A percentile compares a stretch with the other conserved stretches of the same genome.
Conservation (phyloP, 768 basidiomycete genomes). For the Suillus fuscotomentosus region DNA sequence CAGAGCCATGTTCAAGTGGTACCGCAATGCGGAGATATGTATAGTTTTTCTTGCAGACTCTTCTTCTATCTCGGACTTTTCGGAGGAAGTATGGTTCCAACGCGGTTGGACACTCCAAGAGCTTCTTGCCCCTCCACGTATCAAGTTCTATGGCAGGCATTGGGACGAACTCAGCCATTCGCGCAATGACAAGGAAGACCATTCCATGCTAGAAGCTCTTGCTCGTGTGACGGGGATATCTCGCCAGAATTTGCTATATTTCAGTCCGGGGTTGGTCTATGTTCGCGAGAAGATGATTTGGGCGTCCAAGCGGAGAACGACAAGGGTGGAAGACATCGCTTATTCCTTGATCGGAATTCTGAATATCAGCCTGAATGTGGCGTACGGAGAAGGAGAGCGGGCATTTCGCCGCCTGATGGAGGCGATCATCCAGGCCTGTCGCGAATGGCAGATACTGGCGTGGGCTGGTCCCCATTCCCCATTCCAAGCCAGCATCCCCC, state of each 20-base stretch:
- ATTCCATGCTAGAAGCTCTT: conserved; percentile 11
- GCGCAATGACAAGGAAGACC: conserved; percentile 21
- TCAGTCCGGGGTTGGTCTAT: conserved; percentile 18
- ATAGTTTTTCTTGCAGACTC: conserved; percentile 16
- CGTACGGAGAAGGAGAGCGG: conserved; percentile 24
- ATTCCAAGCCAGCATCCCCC: conserved; percentile 17
- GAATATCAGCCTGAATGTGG: conserved; percentile 20
- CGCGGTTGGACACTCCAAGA: conserved; percentile 17
- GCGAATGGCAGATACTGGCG: conserved; percentile 20
- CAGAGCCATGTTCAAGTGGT: conserved; percentile 25
- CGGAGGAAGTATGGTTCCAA: conserved; percentile 22
- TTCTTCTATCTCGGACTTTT: conserved; percentile 6
- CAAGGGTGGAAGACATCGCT: conserved; percentile 24
- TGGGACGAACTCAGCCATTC: conserved; percentile 14
- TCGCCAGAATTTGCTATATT: conserved; percentile 13
- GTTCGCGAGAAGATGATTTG: conserved; percentile 23
- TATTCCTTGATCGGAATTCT: conserved; percentile 27
- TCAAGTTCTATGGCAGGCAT: conserved; percentile 19
- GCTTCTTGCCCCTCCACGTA: conserved; percentile 17
- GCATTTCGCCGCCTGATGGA: conserved; percentile 27
- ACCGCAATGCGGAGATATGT: conserved; percentile 23
- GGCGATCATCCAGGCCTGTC: conserved; percentile 16
- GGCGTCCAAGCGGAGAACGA: conserved; percentile 25
- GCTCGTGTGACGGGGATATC: conserved; percentile 15
- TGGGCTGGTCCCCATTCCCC: conserved; percentile 23